These are phyloP conservation scores for Trichodelitschia bisporula DNA, from an alignment of 495 filamentous ascomycete genomes.

Conservation along the genomic window DNA sequence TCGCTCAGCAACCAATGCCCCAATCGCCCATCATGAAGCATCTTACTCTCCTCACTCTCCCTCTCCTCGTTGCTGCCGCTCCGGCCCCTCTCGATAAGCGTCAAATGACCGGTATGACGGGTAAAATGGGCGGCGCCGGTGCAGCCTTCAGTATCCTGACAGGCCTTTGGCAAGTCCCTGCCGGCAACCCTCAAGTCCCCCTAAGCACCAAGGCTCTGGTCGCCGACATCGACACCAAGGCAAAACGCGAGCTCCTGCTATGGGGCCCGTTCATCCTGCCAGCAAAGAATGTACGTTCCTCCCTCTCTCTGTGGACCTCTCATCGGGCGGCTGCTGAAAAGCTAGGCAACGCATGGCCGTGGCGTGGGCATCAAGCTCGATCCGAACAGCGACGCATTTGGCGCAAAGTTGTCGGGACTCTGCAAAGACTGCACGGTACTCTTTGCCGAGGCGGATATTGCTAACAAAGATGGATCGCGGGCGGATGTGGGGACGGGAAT, in stretches of 20 bases:
- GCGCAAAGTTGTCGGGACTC: neutral
- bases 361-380: neutral
- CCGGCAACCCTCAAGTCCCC: neutral
- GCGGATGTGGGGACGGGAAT: neutral
- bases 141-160: neutral
- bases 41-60: too few species aligned
- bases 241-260: neutral
- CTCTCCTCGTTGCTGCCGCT: too few species aligned
- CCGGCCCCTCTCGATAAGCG: too few species aligned
- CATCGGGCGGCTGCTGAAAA: too few species aligned
- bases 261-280: neutral
- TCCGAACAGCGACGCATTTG: neutral
- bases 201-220: neutral
- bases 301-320: too few species aligned
- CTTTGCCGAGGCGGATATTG: neutral
- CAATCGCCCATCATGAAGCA: too few species aligned
- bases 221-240: neutral
- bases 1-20: too few species aligned
- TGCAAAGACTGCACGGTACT: neutral
- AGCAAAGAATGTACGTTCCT: neutral
- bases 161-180: neutral
- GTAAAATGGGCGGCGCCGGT: too few species aligned
- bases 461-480: neutral
- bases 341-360: neutral
- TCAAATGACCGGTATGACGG: too few species aligned